Evolutionary conservation across 306 rosid genomes (phyloP).

Genomic region (Cicer cuneatum): DNA sequence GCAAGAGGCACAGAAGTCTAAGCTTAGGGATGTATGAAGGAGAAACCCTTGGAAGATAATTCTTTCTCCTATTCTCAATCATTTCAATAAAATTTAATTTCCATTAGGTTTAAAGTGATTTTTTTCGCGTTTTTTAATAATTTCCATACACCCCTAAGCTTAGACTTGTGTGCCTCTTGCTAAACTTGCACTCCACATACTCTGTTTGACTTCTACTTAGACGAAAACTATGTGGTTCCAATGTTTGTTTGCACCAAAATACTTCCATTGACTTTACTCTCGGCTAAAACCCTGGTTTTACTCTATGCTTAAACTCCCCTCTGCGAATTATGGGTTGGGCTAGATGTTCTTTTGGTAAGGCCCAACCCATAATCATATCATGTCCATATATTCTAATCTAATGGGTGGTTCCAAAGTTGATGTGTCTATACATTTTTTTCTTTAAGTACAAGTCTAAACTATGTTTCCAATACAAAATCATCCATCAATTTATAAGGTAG

Average conservation of each 20-base stretch:
- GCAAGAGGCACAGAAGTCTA: background rate
- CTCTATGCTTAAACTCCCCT: background rate
- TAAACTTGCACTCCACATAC: background rate
- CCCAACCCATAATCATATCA: background rate
- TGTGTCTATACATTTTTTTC: background rate
- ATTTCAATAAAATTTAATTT: no score
- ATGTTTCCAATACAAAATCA: conserved; percentile 3
- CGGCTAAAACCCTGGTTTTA: background rate
- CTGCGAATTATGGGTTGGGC: background rate
- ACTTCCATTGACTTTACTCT: background rate
- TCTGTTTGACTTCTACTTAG: background rate
- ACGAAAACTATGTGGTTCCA: background rate
- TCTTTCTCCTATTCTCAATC: no score
- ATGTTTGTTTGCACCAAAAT: background rate
- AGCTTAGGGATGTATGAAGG: background rate
- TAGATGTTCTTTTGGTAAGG: background rate
- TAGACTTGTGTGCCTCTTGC: background rate
- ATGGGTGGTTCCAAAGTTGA: background rate
- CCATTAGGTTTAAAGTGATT: no score
- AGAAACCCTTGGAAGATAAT: background rate
- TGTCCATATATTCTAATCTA: background rate
- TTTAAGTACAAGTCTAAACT: background rate
- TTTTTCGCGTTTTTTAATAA: no score
- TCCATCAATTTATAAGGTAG: background rate
- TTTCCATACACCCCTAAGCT: background rate